Conservation (phyloP, 352 stramenopile species). For the Elongisporangium undulatum region DNA sequence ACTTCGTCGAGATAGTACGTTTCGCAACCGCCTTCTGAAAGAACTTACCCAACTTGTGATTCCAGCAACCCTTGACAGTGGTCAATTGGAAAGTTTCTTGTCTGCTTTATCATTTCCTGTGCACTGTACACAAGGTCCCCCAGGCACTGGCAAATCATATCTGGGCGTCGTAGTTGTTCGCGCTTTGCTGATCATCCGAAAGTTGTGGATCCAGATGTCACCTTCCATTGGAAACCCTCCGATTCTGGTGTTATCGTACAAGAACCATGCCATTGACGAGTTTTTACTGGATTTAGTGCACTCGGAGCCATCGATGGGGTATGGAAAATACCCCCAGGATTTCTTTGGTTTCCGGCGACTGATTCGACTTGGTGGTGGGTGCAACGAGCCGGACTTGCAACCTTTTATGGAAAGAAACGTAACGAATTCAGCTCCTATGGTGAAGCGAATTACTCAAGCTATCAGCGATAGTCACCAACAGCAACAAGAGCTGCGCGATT, state of each 20-base stretch:
- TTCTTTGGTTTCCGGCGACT: slow-evolving; percentile 29
- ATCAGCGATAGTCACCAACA: slow-evolving; percentile 30
- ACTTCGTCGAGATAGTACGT: slow-evolving; percentile 55
- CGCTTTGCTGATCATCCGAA: slow-evolving; percentile 68
- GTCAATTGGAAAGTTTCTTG: slow-evolving; percentile 73
- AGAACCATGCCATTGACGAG: slow-evolving; percentile 88
- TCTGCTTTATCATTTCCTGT: slow-evolving; percentile 73
- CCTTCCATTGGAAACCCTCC: slow-evolving; percentile 59
- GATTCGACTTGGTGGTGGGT: slow-evolving; percentile 63
- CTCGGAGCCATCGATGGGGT: slow-evolving; percentile 21
- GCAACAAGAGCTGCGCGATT: slow-evolving; percentile 14
- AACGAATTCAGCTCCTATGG: slow-evolving; percentile 5
- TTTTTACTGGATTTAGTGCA: slow-evolving; percentile 78
- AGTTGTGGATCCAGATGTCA: slow-evolving; percentile 67
- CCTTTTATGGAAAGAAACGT: slow-evolving; percentile 35
- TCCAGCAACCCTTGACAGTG: slow-evolving; percentile 53
- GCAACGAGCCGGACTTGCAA: slow-evolving; percentile 48
- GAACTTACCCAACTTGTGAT: slow-evolving; percentile 39
- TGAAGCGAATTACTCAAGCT: slow-evolving; percentile 12
- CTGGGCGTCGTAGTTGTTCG: slow-evolving; percentile 81
- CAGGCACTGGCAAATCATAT: slow-evolving; percentile 89
- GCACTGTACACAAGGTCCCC: slow-evolving; percentile 84
- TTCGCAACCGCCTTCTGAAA: slow-evolving; percentile 26
- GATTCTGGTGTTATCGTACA: slow-evolving; percentile 85
- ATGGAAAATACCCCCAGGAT: no score